Conservation (phyloP, 2,329 filamentous ascomycete species). For the Fusarium citri region DNA sequence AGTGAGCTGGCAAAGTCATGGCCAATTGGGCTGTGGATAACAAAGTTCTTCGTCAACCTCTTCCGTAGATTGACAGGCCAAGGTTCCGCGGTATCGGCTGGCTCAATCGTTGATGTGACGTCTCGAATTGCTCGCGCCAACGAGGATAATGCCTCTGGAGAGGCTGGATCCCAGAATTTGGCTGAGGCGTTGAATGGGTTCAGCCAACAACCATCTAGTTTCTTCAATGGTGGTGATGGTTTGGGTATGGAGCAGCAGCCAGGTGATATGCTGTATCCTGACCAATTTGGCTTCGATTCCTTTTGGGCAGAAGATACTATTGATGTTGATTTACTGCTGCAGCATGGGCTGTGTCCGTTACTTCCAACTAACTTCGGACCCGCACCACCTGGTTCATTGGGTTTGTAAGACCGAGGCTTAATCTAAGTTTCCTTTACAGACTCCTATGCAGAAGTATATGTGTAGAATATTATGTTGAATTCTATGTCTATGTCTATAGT, state of each 20-base stretch:
- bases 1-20: slow-evolving; percentile 33
- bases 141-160: not conserved
- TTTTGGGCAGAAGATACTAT: slow-evolving; percentile 25
- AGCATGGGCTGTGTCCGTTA: slow-evolving; percentile 23
- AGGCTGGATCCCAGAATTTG: not conserved
- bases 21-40: slow-evolving; percentile 39
- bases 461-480: not conserved
- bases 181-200: not conserved
- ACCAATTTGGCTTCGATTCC: slow-evolving; percentile 8
- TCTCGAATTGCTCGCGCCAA: slow-evolving; percentile 14
- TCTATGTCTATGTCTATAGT: slow-evolving; percentile 1
- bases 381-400: not conserved
- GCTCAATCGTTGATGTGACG: slow-evolving; percentile 19
- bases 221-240: not conserved
- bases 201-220: not conserved
- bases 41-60: slow-evolving; percentile 34
- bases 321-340: slow-evolving; percentile 30
- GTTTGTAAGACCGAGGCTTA: not conserved
- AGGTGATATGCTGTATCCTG: not conserved
- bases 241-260: slow-evolving; percentile 5
- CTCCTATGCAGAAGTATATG: too few relatives aligned
- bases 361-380: slow-evolving; percentile 20
- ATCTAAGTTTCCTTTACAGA: too few relatives aligned
- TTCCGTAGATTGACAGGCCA: slow-evolving; percentile 30
- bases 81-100: slow-evolving; percentile 10